Evolutionary conservation across 2,329 filamentous ascomycete genomes (phyloP).

Genomic region (Ascochyta rabiei): DNA sequence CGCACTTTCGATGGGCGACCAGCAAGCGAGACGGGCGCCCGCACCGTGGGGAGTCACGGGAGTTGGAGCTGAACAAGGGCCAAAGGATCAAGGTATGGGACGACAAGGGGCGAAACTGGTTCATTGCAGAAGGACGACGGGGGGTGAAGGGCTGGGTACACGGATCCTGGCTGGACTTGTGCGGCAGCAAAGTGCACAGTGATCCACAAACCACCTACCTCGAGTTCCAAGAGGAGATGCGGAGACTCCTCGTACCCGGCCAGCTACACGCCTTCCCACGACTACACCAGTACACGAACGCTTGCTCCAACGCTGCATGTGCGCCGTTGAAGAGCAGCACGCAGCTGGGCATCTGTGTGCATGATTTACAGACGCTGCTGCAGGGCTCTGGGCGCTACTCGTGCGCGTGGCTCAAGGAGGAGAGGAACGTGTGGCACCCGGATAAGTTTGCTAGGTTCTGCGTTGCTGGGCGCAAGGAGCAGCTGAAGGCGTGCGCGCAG

Average conservation of each 20-base stretch:
- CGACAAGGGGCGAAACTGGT: slow-evolving; percentile 35
- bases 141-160: slow-evolving; percentile 32
- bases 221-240: slow-evolving; percentile 25
- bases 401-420: slow-evolving; percentile 34
- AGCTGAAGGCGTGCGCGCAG: slow-evolving; percentile 31
- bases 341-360: slow-evolving; percentile 34
- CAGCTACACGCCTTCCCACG: slow-evolving; percentile 27
- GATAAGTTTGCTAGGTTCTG: slow-evolving; percentile 41
- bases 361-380: slow-evolving; percentile 36
- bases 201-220: slow-evolving; percentile 25
- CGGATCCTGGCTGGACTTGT: slow-evolving; percentile 33
- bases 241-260: slow-evolving; percentile 23
- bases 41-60: slow-evolving; percentile 31
- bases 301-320: slow-evolving; percentile 29
- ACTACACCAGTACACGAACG: slow-evolving; percentile 27
- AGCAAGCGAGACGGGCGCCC: slow-evolving; percentile 31
- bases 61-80: slow-evolving; percentile 31
- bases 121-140: slow-evolving; percentile 19
- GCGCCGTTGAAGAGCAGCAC: slow-evolving; percentile 23
- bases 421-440: slow-evolving; percentile 42
- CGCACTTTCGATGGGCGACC: slow-evolving; percentile 24
- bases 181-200: slow-evolving; percentile 11
- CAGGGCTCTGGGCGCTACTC: slow-evolving; percentile 32
- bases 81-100: slow-evolving; percentile 32
- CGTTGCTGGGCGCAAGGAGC: slow-evolving; percentile 25